Evolutionary conservation across 73 alveolate genomes (phyloP), one percentile per base, ranked within the genome.

Genomic region (Paramecium primaurelia): DNA sequence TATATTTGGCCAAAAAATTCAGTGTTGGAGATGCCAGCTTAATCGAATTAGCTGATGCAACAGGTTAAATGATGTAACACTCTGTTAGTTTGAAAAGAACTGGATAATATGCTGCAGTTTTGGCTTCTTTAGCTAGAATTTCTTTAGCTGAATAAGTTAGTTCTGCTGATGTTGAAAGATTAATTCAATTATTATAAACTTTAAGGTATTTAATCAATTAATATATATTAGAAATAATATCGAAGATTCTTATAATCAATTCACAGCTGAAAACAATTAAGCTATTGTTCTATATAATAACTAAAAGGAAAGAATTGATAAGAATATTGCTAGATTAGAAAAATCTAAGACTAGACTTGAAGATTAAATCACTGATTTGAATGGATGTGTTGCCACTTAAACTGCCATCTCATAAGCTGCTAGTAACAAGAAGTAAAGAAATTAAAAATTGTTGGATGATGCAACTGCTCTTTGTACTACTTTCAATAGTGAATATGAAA

Each of bases 371-470:
- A 49, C 75, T 26, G 91, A 80, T 44, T 47, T 80, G 77, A 80
- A 80, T 26, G 91, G 91, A 45, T 42, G 71, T 44, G 58, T 80
- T 47, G 91, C 91, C 77, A 80, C 91, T n/a, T 80, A 80, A 80
- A 80, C 91, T 45, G 91, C 91, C 32, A 45, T 80, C 12, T 80
- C 91, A 44, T 80, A 80, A 80, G 91, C 91, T 47, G 71, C 91
- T 6, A 45, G 77, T 36, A 80, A 80, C 6, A 80, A 80, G 77
- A 80, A 80, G 49, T 80, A 80, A 80, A 80, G 91, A 80, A 80
- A 80, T 9, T 12, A 47, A 40, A 80, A 80, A 80, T 47, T 80
- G 22, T 36, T 80, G 14, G 73, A 80, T 80, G 91, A 80, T 45
- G 91, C 91, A 3, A 80, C 91, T 11, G 91, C 91, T 36, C 30